Conservation (phyloP, 371 early-diverging fungal genomes). For the Lichtheimia ornata region DNA sequence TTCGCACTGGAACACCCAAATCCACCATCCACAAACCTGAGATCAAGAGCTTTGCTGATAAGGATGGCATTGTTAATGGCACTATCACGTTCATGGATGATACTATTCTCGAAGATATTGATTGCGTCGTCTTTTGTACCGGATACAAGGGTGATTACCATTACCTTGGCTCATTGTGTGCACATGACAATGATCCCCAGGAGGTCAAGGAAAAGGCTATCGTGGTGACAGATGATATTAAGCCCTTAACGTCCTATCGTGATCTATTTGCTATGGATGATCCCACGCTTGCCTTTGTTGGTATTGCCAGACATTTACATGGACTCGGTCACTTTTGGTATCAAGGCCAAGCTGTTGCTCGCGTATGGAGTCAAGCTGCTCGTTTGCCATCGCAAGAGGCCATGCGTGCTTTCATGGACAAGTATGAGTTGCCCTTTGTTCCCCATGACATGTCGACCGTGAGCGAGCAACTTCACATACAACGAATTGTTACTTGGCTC, state of each 20-base stretch:
- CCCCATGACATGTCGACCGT: slow-evolving; percentile 1
- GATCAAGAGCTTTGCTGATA: slow-evolving; percentile 25
- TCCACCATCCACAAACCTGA: slow-evolving; percentile 19
- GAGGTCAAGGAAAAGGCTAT: neutral
- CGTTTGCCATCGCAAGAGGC: slow-evolving; percentile 18
- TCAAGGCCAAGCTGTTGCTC: slow-evolving; percentile 36
- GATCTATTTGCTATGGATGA: slow-evolving; percentile 36
- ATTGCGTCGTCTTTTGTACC: slow-evolving; percentile 66
- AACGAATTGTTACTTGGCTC: slow-evolving; percentile 28
- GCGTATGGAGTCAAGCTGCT: slow-evolving; percentile 40
- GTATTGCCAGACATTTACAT: slow-evolving; percentile 23
- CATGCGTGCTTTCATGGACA: slow-evolving; percentile 23
- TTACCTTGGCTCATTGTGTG: slow-evolving; percentile 43
- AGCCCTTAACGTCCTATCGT: slow-evolving; percentile 28
- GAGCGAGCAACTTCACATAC: slow-evolving; percentile 16
- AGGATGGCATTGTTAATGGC: slow-evolving; percentile 27
- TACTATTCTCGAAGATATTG: slow-evolving; percentile 49
- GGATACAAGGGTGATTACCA: slow-evolving; percentile 58
- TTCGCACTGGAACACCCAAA: slow-evolving; percentile 24
- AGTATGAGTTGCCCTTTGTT: slow-evolving; percentile 15
- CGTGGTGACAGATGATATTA: slow-evolving; percentile 16
- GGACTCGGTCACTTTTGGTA: slow-evolving; percentile 27
- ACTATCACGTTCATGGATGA: slow-evolving; percentile 58
- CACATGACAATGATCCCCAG: slow-evolving; percentile 1
- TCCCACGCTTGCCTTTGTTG: slow-evolving; percentile 41